These are phyloP conservation scores for Fraxinus americana DNA, from an alignment of 257 asterid species.

Conservation along the genomic window DNA sequence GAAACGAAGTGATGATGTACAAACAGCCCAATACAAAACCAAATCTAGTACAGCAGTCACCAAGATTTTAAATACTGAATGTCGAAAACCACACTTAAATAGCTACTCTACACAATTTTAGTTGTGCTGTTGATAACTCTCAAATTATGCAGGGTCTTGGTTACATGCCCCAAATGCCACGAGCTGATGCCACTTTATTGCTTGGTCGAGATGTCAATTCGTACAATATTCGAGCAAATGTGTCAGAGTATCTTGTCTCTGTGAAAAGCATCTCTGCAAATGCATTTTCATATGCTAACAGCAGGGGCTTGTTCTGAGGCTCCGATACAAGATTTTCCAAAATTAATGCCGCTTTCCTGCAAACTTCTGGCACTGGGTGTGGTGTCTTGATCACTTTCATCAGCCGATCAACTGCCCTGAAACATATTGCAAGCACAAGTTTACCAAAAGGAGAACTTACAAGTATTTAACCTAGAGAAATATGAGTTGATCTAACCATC, in stretches of 20 bases:
- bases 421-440: slow-evolving; percentile 10
- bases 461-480: not conserved
- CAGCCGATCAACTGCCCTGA: slow-evolving; percentile 91
- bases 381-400: slow-evolving; percentile 81
- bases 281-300: slow-evolving; percentile 76
- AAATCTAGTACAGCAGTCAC: not conserved
- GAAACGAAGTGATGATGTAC: not conserved
- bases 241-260: slow-evolving; percentile 74
- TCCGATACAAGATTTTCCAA: slow-evolving; percentile 89
- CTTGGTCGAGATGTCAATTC: slow-evolving; percentile 86
- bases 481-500: slow-evolving; percentile 58
- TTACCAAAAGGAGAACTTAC: not conserved
- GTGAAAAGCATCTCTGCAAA: slow-evolving; percentile 91
- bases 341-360: slow-evolving; percentile 85
- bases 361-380: slow-evolving; percentile 92
- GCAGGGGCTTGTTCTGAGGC: slow-evolving; percentile 92
- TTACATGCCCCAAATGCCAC: slow-evolving; percentile 98
- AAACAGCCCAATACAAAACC: not conserved
- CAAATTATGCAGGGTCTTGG: not conserved
- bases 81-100: not conserved
- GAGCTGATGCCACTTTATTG: slow-evolving; percentile 72
- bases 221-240: slow-evolving; percentile 80
- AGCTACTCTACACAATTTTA: not conserved
- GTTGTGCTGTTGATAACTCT: not conserved
- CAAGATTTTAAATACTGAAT: not conserved